Percentiles rank a stretch among this genome's conserved stretches.
Conservation (phyloP, 2,329 filamentous ascomycete genomes). For the Monascus ruber region DNA sequence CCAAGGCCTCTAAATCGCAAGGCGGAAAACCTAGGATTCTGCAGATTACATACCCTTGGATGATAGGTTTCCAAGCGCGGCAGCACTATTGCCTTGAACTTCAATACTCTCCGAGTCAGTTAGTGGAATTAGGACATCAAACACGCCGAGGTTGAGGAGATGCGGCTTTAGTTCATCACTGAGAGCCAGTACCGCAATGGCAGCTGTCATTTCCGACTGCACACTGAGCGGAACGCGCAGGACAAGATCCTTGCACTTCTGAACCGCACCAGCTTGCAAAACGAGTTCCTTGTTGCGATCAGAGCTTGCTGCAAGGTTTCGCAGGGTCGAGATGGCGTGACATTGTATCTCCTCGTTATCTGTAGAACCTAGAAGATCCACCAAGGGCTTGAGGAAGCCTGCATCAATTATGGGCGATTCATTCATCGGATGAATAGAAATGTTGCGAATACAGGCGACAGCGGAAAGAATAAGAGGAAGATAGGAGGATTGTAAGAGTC, state of each 20-base stretch:
- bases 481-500: conserved; percentile 88
- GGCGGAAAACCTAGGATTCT: background rate
- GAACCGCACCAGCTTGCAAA: conserved; percentile 86
- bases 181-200: conserved; percentile 87
- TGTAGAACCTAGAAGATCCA: conserved; percentile 85
- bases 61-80: conserved; percentile 86
- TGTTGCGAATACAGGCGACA: conserved; percentile 96
- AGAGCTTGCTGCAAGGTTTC: conserved; percentile 91
- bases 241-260: conserved; percentile 96
- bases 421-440: conserved; percentile 94
- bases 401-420: conserved; percentile 98
- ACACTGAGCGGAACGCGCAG: conserved; percentile 86
- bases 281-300: conserved; percentile 98
- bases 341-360: conserved; percentile 99
- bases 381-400: conserved; percentile 84
- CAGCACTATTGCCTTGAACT: conserved; percentile 95
- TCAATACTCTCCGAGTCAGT: conserved; percentile 95
- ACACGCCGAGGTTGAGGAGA: conserved; percentile 81
- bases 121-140: conserved; percentile 88
- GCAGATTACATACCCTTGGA: conserved; percentile 66
- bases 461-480: conserved; percentile 91
- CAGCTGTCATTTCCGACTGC: conserved; percentile 99
- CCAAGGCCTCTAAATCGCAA: conserved; percentile 5
- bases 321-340: conserved; percentile 91
- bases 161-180: conserved; percentile 93